Evolutionary conservation across 2,329 filamentous ascomycete genomes (phyloP), one percentile per base, ranked within the genome.

Genomic region (Phoma herbarum): DNA sequence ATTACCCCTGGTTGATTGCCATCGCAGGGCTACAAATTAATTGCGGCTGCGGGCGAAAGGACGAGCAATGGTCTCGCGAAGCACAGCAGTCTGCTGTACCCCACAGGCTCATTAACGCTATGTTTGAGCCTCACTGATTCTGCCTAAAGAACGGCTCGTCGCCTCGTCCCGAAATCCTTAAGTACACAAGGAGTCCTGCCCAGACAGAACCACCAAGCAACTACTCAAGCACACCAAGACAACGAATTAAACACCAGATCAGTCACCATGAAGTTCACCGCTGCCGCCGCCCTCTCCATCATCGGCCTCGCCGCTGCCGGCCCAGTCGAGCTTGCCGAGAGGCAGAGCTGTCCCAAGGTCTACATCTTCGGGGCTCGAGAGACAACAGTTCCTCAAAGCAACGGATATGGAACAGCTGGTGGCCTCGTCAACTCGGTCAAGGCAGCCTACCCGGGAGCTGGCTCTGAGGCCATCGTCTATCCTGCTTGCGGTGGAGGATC

Each of bases 401-500:
- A 68, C 28, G 78, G 78, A 16, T 80, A 77, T 51, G 79, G 79
- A 11, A 79, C 77, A 28, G 72, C 75, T 23, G 69, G 70, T 39
- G 74, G 74, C 2, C 75, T 81, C 25, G 77, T 80, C 54, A 78
- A 79, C 69, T 64, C 70, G 26, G 77, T 80, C 58, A 67, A 77
- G 43, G 61, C 70, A n/a, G 76, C 79, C 2, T 78, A 76, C 63
- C 65, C 78, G 4, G 78, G 78, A 18, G 59, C 78, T 11, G 78
- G 77, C 25, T 67, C 79, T 2, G 78, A 80, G 53, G 78, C 78
- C 12, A 80, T 81, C 53, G 67, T 68, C 16, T 81, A 81, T 64
- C 79, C 88, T 35, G 88, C 88, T 2, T 88, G 86, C 41, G 88
- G 88, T 56, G 87, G 87, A 5, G 82, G 86, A 65, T 67, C 79